A percentile compares a stretch with the other conserved stretches of the same genome.
Evolutionary conservation across 2,329 filamentous ascomycete genomes (phyloP).

Genomic region (Daldinia eschscholtzii): DNA sequence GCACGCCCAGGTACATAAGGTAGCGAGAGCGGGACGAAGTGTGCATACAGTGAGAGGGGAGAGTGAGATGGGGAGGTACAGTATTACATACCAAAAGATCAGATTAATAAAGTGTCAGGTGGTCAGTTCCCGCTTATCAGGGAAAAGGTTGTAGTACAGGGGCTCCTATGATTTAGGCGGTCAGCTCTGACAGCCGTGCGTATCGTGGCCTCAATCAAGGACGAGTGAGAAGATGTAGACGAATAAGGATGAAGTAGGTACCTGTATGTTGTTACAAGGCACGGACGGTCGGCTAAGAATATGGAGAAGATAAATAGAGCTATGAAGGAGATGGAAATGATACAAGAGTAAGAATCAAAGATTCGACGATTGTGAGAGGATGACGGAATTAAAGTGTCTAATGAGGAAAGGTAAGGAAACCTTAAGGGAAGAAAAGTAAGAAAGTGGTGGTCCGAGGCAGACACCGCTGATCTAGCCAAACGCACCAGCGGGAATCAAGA

Average conservation of each 20-base stretch:
- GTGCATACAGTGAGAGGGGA: constrained; percentile 18
- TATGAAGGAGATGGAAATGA: constrained; percentile 20
- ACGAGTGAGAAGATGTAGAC: constrained; percentile 12
- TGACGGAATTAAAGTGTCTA: constrained; percentile 40
- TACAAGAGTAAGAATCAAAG: constrained; percentile 21
- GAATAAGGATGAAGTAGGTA: constrained; percentile 1
- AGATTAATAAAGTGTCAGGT: constrained; percentile 39
- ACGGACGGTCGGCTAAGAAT: constrained; percentile 6
- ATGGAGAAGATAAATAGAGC: constrained; percentile 13
- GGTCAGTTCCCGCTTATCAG: constrained; percentile 37
- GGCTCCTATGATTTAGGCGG: constrained; percentile 36
- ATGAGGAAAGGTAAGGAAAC: constrained; percentile 23
- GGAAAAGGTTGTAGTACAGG: constrained; percentile 26
- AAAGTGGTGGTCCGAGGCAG: constrained; percentile 32
- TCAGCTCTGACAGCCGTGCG: constrained; percentile 28
- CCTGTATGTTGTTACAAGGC: not conserved
- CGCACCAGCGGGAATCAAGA: constrained; percentile 11
- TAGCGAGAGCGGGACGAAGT: constrained; percentile 1
- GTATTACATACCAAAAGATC: constrained; percentile 31
- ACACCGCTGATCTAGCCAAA: constrained; percentile 36
- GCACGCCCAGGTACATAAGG: not conserved
- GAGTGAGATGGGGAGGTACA: not conserved
- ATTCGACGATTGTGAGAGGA: constrained; percentile 24
- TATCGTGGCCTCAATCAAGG: constrained; percentile 36
- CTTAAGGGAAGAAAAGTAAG: constrained; percentile 20